Evolutionary conservation across 345 rosid genomes (phyloP), one percentile per base, ranked within the genome.

Genomic region (Salix arbutifolia): DNA sequence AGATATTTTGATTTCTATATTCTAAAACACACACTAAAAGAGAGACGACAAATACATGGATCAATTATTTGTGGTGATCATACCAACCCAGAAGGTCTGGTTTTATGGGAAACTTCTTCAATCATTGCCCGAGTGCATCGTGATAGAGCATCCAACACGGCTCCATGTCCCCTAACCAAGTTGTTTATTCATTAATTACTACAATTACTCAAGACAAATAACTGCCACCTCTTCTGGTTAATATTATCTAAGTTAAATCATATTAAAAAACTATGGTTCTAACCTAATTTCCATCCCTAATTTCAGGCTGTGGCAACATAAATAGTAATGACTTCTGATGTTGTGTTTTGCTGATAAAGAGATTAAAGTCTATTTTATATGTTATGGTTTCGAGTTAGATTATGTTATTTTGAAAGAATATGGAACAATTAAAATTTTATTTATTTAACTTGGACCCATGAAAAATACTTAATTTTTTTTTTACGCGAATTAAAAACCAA

Each of bases 391-490:
- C n/a, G 6, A 6, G 31, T 30, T 30, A 30, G 31, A 30, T 0
- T 30, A 0, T 30, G 3, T 0, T 30, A 3, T 2, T 3, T 30
- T 30, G 31, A 30, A 30, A 30, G 3, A 30, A 30, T 0, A 4
- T 30, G 3, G 0, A 30, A 30, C 0, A 30, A 30, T 1, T 30
- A 30, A 1, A 31, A 31, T 31, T 31, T 31, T 31, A 31, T 0
- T 30, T 0, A 0, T 3, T 30, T 30, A 30, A 30, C 0, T 4
- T 3, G 4, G 0, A 31, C 4, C 0, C 4, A 2, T 2, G 4
- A 31, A 31, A 31, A 31, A 31, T 4, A 31, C 5, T 0, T 31
- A 31, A 31, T n/a, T n/a, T n/a, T n/a, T n/a, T n/a, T n/a, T 31
- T 4, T 31, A 31, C 33, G 4, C 33, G 1, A 31, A 31, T 31